phyloP scores from a whole-genome alignment of 441 rosid genomes.

The Breynia disticha region DNA sequence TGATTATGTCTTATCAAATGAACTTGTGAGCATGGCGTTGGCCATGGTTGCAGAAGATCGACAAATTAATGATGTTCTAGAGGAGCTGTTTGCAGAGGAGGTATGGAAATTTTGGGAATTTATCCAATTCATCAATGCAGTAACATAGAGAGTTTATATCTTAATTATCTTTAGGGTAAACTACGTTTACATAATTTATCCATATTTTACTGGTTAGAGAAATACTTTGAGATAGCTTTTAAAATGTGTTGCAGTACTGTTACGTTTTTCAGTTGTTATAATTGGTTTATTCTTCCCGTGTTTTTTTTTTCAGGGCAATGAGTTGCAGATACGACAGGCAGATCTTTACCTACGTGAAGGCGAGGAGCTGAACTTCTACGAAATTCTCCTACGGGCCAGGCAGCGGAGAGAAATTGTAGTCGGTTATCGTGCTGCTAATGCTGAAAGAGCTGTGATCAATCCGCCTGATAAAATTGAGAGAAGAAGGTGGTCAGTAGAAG shows the following conservation, averaged over 20 bases:
- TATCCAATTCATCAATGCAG: too few relatives aligned
- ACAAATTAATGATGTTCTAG: slow-evolving; percentile 56
- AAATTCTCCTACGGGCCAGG: slow-evolving; percentile 43
- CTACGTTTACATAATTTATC: background rate
- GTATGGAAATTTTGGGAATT: slow-evolving; percentile 18
- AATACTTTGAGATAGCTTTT: background rate
- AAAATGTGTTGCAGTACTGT: background rate
- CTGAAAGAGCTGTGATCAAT: slow-evolving; percentile 57
- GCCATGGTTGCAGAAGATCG: slow-evolving; percentile 83
- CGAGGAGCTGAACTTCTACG: slow-evolving; percentile 64
- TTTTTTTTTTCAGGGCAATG: slow-evolving; percentile 46
- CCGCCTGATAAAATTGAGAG: slow-evolving; percentile 43
- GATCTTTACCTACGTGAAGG: slow-evolving; percentile 46
- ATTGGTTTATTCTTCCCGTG: background rate
- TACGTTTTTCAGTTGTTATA: background rate
- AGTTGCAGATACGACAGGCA: slow-evolving; percentile 57
- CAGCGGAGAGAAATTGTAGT: slow-evolving; percentile 55
- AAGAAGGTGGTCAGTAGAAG: slow-evolving; percentile 39
- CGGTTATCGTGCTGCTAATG: slow-evolving; percentile 44
- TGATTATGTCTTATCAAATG: slow-evolving; percentile 65
- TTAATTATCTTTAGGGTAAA: too few relatives aligned
- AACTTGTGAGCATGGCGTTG: slow-evolving; percentile 74
- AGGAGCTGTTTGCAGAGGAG: slow-evolving; percentile 76
- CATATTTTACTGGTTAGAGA: too few relatives aligned
- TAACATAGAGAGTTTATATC: too few relatives aligned